A percentile compares a stretch with the other conserved stretches of the same genome.
phyloP scores from a whole-genome alignment of 257 asterid species.

The Forsythia suspensa region DNA sequence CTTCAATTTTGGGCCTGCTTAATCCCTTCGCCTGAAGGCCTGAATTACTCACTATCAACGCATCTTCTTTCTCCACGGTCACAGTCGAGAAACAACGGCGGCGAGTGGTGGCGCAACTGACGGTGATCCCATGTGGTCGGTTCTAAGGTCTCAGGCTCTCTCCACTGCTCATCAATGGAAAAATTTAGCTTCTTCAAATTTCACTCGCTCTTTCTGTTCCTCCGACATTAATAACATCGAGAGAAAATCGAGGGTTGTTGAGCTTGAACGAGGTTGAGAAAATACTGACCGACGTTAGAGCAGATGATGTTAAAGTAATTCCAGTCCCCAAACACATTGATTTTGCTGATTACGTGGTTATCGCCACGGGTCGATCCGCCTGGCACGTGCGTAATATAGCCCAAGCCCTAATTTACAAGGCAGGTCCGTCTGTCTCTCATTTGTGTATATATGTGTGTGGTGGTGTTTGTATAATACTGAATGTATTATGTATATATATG shows the following conservation, averaged over 20 bases:
- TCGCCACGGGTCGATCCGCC: slow-evolving; percentile 90
- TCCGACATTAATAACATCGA: slow-evolving; percentile 10
- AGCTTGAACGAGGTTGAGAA: slow-evolving; percentile 81
- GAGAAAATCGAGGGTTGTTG: slow-evolving; percentile 43
- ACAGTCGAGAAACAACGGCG: background rate
- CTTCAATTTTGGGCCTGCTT: background rate
- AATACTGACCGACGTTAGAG: slow-evolving; percentile 74
- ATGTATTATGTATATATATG: no score
- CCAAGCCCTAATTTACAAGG: slow-evolving; percentile 88
- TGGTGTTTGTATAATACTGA: background rate
- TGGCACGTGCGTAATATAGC: slow-evolving; percentile 97
- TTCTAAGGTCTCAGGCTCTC: slow-evolving; percentile 44
- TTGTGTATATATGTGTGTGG: background rate
- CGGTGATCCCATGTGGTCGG: slow-evolving; percentile 51
- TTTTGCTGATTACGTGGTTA: slow-evolving; percentile 77
- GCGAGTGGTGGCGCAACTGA: background rate
- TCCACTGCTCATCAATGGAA: slow-evolving; percentile 32
- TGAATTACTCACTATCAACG: no score
- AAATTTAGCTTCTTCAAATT: slow-evolving; percentile 30
- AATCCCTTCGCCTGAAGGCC: no score
- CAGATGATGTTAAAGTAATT: slow-evolving; percentile 70
- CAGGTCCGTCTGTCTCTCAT: slow-evolving; percentile 29
- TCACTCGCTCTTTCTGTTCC: slow-evolving; percentile 39
- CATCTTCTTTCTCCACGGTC: background rate
- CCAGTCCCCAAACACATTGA: slow-evolving; percentile 62